phyloP scores from a whole-genome alignment of 2,329 filamentous ascomycete species.

The Ascochyta fabae region DNA sequence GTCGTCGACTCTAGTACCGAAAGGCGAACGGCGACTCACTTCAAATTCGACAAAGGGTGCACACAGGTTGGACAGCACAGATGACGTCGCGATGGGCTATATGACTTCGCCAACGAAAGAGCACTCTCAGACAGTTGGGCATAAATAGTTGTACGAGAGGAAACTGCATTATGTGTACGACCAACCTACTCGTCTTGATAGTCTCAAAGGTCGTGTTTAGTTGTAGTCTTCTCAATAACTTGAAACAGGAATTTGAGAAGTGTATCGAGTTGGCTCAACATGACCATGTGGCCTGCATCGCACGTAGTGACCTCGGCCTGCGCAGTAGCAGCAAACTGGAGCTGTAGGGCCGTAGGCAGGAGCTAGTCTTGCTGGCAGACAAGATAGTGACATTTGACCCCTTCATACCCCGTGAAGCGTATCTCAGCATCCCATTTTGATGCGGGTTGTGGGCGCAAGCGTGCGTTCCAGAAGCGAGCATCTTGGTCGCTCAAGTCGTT shows the following conservation, averaged over 20 bases:
- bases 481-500: no score
- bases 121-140: not conserved
- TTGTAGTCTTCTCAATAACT: not conserved
- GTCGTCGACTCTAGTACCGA: not conserved
- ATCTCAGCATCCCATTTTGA: constrained; percentile 1
- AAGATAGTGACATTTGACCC: not conserved
- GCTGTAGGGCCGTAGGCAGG: not conserved
- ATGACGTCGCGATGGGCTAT: not conserved
- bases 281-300: not conserved
- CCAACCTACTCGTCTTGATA: no score
- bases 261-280: not conserved
- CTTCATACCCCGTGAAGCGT: not conserved
- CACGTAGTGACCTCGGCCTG: not conserved
- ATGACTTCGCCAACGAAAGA: not conserved
- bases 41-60: not conserved
- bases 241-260: not conserved
- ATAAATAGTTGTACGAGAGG: no score
- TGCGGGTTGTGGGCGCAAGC: not conserved
- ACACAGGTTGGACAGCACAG: not conserved
- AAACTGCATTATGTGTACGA: no score
- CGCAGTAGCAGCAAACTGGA: not conserved
- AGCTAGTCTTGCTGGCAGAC: not conserved
- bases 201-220: no score
- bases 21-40: not conserved
- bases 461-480: not conserved